Evolutionary conservation across 1,139 yeast genomes (phyloP).

Genomic region (Geotrichum aggregatum): DNA sequence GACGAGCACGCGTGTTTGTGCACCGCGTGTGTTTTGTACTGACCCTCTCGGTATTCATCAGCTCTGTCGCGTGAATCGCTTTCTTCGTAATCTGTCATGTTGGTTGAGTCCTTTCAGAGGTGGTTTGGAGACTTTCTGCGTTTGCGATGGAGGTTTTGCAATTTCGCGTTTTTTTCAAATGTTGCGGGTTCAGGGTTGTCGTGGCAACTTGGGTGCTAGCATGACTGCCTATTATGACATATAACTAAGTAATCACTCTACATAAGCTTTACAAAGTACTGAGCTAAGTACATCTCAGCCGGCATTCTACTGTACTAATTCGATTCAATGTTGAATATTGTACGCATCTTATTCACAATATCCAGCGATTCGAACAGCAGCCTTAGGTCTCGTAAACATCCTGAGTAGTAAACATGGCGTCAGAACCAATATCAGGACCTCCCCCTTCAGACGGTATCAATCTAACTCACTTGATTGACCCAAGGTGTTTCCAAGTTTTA

Average conservation of each 20-base stretch:
- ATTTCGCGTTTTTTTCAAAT: background rate
- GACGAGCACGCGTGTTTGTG: background rate
- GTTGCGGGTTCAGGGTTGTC: too few relatives aligned
- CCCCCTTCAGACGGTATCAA: constrained; percentile 13
- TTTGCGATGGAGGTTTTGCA: background rate
- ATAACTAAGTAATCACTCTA: too few relatives aligned
- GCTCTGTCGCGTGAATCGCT: constrained; percentile 19
- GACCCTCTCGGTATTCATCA: constrained; percentile 24
- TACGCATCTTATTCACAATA: too few relatives aligned
- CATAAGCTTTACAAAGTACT: too few relatives aligned
- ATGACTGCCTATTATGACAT: too few relatives aligned
- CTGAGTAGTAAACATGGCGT: background rate
- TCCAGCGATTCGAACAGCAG: too few relatives aligned
- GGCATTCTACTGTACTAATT: too few relatives aligned
- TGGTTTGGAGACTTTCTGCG: background rate
- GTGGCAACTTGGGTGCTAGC: too few relatives aligned
- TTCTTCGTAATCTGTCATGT: constrained; percentile 23
- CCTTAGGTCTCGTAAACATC: too few relatives aligned
- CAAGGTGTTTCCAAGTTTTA: constrained; percentile 27
- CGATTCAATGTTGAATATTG: too few relatives aligned
- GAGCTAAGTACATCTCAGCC: background rate
- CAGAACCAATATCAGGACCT: background rate
- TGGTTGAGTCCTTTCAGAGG: background rate
- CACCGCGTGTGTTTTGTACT: constrained; percentile 14
- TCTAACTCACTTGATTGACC: constrained; percentile 24